Evolutionary conservation across 192 early-diverging fungal genomes (phyloP).

Genomic region (Gamsiella multidivaricata): DNA sequence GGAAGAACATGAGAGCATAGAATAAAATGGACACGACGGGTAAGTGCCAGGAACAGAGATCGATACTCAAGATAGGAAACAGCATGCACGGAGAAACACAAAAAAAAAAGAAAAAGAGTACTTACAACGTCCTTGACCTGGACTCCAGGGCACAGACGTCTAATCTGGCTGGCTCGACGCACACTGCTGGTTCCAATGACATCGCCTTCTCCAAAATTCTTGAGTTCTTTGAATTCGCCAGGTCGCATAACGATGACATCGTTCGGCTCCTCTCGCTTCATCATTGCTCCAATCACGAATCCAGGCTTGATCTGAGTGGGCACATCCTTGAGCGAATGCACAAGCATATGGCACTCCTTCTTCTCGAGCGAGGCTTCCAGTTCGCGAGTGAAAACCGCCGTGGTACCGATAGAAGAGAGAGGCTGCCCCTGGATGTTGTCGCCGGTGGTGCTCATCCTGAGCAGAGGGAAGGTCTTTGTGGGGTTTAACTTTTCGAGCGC

Average conservation of each 20-base stretch:
- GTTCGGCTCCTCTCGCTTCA: constrained; percentile 89
- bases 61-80: not conserved
- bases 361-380: constrained; percentile 82
- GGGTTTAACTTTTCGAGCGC: constrained; percentile 65
- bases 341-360: constrained; percentile 81
- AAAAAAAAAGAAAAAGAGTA: constrained; percentile 14
- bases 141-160: constrained; percentile 78
- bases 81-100: not conserved
- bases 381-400: constrained; percentile 92
- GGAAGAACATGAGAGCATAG: constrained; percentile 8
- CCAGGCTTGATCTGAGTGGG: constrained; percentile 86
- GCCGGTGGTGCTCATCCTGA: constrained; percentile 76
- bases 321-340: constrained; percentile 95
- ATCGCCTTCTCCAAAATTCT: constrained; percentile 75
- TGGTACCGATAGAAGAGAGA: constrained; percentile 91
- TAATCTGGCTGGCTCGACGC: constrained; percentile 88
- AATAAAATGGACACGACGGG: constrained; percentile 17
- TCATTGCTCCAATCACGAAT: constrained; percentile 84
- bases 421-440: constrained; percentile 88
- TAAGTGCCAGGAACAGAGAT: too few species aligned
- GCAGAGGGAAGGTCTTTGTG: constrained; percentile 56
- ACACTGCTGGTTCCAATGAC: constrained; percentile 92
- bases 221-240: constrained; percentile 58
- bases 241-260: constrained; percentile 85
- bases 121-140: constrained; percentile 80